Conservation (phyloP, 148 eudicot species). For the Beta vulgaris region DNA sequence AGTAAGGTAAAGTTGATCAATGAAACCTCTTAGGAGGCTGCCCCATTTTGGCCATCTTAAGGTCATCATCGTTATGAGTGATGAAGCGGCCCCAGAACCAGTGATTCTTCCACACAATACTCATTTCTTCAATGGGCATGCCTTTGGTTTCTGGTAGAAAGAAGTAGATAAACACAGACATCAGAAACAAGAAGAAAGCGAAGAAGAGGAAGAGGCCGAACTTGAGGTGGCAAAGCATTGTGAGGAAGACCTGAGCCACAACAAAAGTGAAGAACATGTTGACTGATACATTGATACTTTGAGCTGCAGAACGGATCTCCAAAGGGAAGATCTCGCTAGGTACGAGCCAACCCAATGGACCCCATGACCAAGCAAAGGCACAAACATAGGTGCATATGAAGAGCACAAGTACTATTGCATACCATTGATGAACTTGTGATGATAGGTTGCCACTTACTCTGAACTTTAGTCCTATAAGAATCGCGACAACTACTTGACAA, state of each 20-base stretch:
- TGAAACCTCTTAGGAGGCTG: slow-evolving; percentile 1
- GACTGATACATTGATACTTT: slow-evolving; percentile 63
- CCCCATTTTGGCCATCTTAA: slow-evolving; percentile 36
- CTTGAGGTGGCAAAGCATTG: slow-evolving; percentile 66
- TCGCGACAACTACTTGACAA: slow-evolving; percentile 65
- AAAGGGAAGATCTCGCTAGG: slow-evolving; percentile 82
- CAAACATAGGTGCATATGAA: slow-evolving; percentile 70
- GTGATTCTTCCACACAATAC: slow-evolving; percentile 58
- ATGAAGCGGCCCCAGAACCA: slow-evolving; percentile 60
- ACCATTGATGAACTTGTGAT: slow-evolving; percentile 50
- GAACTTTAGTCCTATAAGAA: slow-evolving; percentile 54
- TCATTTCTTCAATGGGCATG: slow-evolving; percentile 71
- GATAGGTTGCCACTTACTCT: slow-evolving; percentile 42
- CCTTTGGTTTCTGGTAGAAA: slow-evolving; percentile 81
- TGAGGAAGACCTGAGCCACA: slow-evolving; percentile 61
- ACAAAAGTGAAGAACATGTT: slow-evolving; percentile 75
- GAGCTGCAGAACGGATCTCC: slow-evolving; percentile 73
- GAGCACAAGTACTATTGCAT: slow-evolving; percentile 58
- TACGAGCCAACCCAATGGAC: slow-evolving; percentile 72
- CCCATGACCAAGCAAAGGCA: slow-evolving; percentile 91
- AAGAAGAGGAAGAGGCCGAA: slow-evolving; percentile 71
- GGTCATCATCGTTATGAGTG: slow-evolving; percentile 14
- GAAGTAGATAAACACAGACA: slow-evolving; percentile 58
- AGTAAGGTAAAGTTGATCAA: not conserved
- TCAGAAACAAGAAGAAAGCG: slow-evolving; percentile 52